Conservation (phyloP, 2,329 filamentous ascomycete species). For the Aspergillus quadricinctus region DNA sequence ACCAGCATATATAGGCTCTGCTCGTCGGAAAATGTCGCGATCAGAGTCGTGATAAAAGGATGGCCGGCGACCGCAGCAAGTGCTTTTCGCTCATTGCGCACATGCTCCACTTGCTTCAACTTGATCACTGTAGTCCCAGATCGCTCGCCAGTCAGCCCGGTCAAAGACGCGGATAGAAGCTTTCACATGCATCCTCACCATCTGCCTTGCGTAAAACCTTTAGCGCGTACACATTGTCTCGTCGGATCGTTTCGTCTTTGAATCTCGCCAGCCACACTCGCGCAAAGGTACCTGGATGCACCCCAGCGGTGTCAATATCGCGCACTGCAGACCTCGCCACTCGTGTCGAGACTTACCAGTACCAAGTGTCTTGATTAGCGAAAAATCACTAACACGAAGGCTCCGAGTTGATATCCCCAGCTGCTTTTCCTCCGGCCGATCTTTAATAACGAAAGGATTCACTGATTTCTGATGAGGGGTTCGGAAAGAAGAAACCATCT, state of each 20-base stretch:
- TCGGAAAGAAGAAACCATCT: slow-evolving; percentile 25
- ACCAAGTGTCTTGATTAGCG: slow-evolving; percentile 46
- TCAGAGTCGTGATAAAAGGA: slow-evolving; percentile 62
- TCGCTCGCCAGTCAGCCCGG: slow-evolving; percentile 7
- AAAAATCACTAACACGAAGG: slow-evolving; percentile 42
- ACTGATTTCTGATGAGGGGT: slow-evolving; percentile 25
- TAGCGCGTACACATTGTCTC: slow-evolving; percentile 44
- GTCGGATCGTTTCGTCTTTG: slow-evolving; percentile 32
- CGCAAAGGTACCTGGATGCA: slow-evolving; percentile 46
- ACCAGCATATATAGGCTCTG: slow-evolving; percentile 55
- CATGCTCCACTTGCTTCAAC: slow-evolving; percentile 65
- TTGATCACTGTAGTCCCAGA: slow-evolving; percentile 43
- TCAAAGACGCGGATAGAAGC: slow-evolving; percentile 1
- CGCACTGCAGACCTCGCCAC: slow-evolving; percentile 1
- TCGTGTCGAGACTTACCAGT: slow-evolving; percentile 37
- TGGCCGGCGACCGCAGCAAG: slow-evolving; percentile 60
- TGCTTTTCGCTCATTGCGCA: slow-evolving; percentile 62
- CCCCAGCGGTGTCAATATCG: slow-evolving; percentile 12
- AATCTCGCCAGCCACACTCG: slow-evolving; percentile 47
- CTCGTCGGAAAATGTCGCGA: slow-evolving; percentile 61
- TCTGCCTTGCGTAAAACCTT: slow-evolving; percentile 50
- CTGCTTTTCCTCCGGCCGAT: slow-evolving; percentile 35
- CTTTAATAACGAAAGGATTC: slow-evolving; percentile 36
- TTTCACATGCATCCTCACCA: slow-evolving; percentile 27
- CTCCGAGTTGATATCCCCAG: slow-evolving; percentile 34